Evolutionary conservation across 177 flowering plant genomes (phyloP), one percentile per base, ranked within the genome.

Genomic region (Tripterygium wilfordii): DNA sequence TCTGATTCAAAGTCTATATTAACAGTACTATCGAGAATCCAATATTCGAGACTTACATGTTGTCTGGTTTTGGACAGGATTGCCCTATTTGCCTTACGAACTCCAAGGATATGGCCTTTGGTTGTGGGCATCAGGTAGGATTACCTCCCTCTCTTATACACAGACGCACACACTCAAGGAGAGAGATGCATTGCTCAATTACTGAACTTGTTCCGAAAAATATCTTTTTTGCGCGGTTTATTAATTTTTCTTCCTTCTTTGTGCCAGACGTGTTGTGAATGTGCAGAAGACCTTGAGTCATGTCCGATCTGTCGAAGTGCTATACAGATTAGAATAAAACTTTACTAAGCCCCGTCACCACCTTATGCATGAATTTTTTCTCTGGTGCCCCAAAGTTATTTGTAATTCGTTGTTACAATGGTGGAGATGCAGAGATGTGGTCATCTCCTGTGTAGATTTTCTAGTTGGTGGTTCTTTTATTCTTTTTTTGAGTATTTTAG

Each of bases 231-330:
- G 3, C 12, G 33, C 8, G 33, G 33, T 30, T 6, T 6, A 6
- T 30, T 6, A 30, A 27, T 7, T 16, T 53, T 40, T 10, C 37
- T 24, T 28, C 18, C 8, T 54, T 19, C 23, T 29, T 43, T 30
- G 17, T 43, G 28, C 19, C 68, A 72, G 77, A 68, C 77, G 3
- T 90, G 97, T 58, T 75, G 76, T 19, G 87, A 65, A 1, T 90
- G 97, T 53, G 88, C 85, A 33, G 59, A 61, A 54, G 70, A 54
- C 31, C 97, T 90, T 51, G 45, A 67, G 45, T 8, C 32, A 5
- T 90, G 97, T 56, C 96, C 97, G 1, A 80, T 86, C 12, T 90
- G 97, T 58, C 72, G 96, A 21, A 71, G 72, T 42, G 21, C 68
- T 4, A 84, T 90, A 27, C 52, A 67, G 8, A 80, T 83, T 27